Evolutionary conservation across 805 yeast genomes (phyloP).

Genomic region (Saturnispora dispora): DNA sequence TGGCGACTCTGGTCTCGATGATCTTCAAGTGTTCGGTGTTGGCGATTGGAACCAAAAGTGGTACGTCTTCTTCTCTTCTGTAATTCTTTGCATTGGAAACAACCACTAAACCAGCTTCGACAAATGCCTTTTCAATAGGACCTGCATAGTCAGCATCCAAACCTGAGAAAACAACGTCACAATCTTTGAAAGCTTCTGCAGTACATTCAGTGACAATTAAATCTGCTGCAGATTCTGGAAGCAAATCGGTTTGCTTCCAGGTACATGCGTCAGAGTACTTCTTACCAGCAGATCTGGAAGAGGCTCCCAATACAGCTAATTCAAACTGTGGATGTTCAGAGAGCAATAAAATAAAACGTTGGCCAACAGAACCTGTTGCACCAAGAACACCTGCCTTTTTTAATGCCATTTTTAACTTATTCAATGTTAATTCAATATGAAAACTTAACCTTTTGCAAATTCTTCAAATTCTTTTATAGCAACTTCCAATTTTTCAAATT

Average conservation of each 20-base stretch:
- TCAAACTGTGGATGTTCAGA: conserved; percentile 87
- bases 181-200: conserved; percentile 66
- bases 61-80: conserved; percentile 80
- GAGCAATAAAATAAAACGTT: conserved; percentile 79
- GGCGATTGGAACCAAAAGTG: conserved; percentile 89
- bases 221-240: conserved; percentile 60
- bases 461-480: background rate
- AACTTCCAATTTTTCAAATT: background rate
- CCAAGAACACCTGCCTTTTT: conserved; percentile 84
- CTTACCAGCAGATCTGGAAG: conserved; percentile 89
- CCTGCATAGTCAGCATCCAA: conserved; percentile 92
- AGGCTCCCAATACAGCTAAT: conserved; percentile 81
- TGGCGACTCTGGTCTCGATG: conserved; percentile 47
- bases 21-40: conserved; percentile 84
- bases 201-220: conserved; percentile 72
- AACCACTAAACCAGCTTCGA: conserved; percentile 70
- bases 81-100: conserved; percentile 95
- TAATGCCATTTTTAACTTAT: conserved; percentile 12
- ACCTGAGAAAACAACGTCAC: conserved; percentile 94
- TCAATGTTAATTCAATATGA: background rate
- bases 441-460: background rate
- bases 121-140: conserved; percentile 77
- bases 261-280: conserved; percentile 73
- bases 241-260: conserved; percentile 86
- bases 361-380: conserved; percentile 98